Evolutionary conservation across 108 stramenopile species (phyloP), one percentile per base, ranked within the genome.

Genomic region (Tribonema minus): DNA sequence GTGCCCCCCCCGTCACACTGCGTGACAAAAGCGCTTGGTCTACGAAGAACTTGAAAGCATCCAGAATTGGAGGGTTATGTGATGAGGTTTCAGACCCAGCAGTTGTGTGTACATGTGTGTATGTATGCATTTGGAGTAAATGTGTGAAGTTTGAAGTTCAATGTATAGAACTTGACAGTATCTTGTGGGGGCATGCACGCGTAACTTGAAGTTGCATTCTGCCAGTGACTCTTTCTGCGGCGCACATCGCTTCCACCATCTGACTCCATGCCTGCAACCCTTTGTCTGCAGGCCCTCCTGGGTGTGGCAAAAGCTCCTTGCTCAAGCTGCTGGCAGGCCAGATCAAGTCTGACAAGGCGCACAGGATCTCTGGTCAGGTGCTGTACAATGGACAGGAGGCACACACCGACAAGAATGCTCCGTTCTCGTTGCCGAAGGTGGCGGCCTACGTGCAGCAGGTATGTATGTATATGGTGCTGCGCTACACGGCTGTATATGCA

Each of bases 311-410:
- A 36, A 78, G 54, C 46, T 39, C 58, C 9, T 58, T 82, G 3
- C 69, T 82, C 37, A 82, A 82, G 82, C 15, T 70, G 20, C 28
- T 82, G 75, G 68, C 68, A 30, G 82, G 75, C 0, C 67, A 66
- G n/a, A 38, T 82, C 36, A 69, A 70, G 46, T 30, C 33, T 7
- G 70, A 68, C 33, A 26, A 72, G 7, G 71, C 37, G 23, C 71
- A 69, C 33, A 33, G 61, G n/a, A 12, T 80, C 15, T 20, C 26
- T n/a, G 84, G 84, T 5, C 35, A n/a, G n/a, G 61, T 84, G 3
- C 20, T n/a, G 36, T 84, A 84, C 84, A 78, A 84, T 46, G 82
- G 82, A 54, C n/a, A n/a, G n/a, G n/a, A n/a, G n/a, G n/a, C n/a
- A 5, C 15, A 41, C 59, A 67, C 68, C n/a, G 66, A 66, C 33